Evolutionary conservation across 78 protist genomes (phyloP).

Genomic region (Dictyostelium capitatum): DNA sequence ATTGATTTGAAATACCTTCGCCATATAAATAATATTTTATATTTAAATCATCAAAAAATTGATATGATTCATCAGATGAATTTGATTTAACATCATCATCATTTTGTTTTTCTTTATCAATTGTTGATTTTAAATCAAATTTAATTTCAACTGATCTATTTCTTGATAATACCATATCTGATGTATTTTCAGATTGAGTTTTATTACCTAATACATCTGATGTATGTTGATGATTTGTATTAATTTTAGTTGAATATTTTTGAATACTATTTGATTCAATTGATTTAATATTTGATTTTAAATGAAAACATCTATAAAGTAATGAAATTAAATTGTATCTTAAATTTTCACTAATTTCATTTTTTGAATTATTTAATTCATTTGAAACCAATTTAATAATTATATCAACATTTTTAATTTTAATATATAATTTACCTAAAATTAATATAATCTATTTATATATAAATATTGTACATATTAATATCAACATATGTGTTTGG

Average conservation of each 20-base stretch:
- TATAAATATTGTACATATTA: no score
- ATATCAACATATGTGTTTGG: no score
- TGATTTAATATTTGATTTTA: not conserved
- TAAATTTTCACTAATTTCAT: not conserved
- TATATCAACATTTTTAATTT: not conserved
- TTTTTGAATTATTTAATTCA: not conserved
- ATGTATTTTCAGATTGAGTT: not conserved
- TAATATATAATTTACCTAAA: slow-evolving; percentile 5
- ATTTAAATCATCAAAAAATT: not conserved
- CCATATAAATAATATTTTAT: not conserved
- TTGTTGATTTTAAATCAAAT: not conserved
- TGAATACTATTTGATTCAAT: not conserved
- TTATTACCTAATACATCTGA: not conserved
- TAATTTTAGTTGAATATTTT: not conserved
- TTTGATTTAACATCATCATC: not conserved
- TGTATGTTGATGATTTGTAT: not conserved
- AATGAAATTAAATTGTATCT: not conserved
- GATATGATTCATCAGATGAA: not conserved
- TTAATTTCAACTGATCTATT: not conserved
- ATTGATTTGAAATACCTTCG: not conserved
- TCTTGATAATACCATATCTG: not conserved
- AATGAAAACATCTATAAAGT: not conserved
- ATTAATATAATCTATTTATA: not conserved
- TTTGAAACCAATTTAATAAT: not conserved
- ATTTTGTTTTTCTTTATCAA: not conserved